Conservation (phyloP, 306 rosid species). For the Cyclanthera cordifolia region DNA sequence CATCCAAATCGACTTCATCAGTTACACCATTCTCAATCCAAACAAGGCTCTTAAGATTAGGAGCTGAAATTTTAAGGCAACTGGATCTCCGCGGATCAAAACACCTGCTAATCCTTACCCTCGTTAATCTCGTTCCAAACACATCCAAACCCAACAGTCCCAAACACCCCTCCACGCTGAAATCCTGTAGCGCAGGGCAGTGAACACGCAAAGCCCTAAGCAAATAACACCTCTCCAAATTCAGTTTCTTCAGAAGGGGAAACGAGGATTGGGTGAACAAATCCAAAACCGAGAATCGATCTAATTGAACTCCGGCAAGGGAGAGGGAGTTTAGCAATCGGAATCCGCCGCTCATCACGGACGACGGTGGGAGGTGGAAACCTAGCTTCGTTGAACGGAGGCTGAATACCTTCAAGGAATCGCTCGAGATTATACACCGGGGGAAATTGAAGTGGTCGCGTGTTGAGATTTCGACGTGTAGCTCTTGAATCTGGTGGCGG, state of each 20-base stretch:
- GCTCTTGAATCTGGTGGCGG: slow-evolving; percentile 43
- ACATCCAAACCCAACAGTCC: slow-evolving; percentile 44
- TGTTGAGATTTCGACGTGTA: slow-evolving; percentile 43
- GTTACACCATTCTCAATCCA: slow-evolving; percentile 51
- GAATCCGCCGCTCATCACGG: slow-evolving; percentile 45
- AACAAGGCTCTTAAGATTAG: slow-evolving; percentile 24
- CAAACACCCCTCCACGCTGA: slow-evolving; percentile 39
- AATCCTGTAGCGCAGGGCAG: slow-evolving; percentile 34
- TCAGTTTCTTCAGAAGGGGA: slow-evolving; percentile 40
- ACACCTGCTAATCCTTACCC: slow-evolving; percentile 32
- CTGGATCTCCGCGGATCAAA: slow-evolving; percentile 34
- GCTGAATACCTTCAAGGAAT: slow-evolving; percentile 31
- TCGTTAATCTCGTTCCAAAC: slow-evolving; percentile 28
- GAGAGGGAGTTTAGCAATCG: slow-evolving; percentile 36
- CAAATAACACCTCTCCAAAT: slow-evolving; percentile 39
- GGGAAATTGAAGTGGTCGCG: slow-evolving; percentile 67
- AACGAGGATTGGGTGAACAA: slow-evolving; percentile 44
- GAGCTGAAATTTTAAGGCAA: slow-evolving; percentile 41
- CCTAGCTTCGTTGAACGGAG: slow-evolving; percentile 39
- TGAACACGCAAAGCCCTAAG: slow-evolving; percentile 35
- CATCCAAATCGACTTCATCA: slow-evolving; percentile 23
- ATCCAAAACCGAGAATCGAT: slow-evolving; percentile 42
- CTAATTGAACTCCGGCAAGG: slow-evolving; percentile 28
- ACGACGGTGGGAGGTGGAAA: slow-evolving; percentile 59
- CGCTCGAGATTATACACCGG: slow-evolving; percentile 39